Evolutionary conservation across 192 early-diverging fungal species (phyloP).

Genomic region (Umbelopsis ramanniana): DNA sequence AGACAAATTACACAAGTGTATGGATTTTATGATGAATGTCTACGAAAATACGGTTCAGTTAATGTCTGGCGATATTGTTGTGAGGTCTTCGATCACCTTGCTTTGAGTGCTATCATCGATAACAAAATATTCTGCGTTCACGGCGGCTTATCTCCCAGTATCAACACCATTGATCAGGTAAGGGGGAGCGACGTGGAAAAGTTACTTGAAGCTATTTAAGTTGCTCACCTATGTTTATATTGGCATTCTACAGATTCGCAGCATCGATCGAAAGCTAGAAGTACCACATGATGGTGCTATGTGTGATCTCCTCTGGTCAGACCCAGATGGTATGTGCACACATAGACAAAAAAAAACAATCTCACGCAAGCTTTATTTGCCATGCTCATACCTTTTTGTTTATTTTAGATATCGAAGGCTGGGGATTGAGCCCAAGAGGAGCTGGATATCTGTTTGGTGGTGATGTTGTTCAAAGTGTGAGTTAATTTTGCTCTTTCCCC

Average conservation of each 20-base stretch:
- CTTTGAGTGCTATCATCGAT: conserved; percentile 92
- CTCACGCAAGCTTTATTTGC: background rate
- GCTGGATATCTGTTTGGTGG: conserved; percentile 99
- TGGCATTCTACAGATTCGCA: conserved; percentile 66
- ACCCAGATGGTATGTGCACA: conserved; percentile 75
- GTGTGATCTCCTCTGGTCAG: conserved; percentile 98
- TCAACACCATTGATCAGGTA: conserved; percentile 92
- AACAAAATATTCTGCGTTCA: conserved; percentile 96
- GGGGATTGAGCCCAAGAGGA: conserved; percentile 96
- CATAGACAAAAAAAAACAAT: background rate
- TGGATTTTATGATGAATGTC: conserved; percentile 97
- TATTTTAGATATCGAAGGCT: conserved; percentile 72
- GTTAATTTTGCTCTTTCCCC: background rate
- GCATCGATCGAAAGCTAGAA: conserved; percentile 94
- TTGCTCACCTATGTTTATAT: background rate
- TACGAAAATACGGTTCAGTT: conserved; percentile 94
- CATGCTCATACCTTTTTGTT: background rate
- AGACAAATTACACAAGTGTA: conserved; percentile 98
- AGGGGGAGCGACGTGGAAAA: background rate
- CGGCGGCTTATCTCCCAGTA: conserved; percentile 90
- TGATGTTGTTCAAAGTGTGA: conserved; percentile 79
- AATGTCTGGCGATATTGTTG: conserved; percentile 98
- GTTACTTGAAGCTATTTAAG: no score
- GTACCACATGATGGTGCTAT: conserved; percentile 98
- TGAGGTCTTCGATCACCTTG: conserved; percentile 97